Evolutionary conservation across 164 flowering plant genomes (phyloP).

Genomic region (Annona squamosa): DNA sequence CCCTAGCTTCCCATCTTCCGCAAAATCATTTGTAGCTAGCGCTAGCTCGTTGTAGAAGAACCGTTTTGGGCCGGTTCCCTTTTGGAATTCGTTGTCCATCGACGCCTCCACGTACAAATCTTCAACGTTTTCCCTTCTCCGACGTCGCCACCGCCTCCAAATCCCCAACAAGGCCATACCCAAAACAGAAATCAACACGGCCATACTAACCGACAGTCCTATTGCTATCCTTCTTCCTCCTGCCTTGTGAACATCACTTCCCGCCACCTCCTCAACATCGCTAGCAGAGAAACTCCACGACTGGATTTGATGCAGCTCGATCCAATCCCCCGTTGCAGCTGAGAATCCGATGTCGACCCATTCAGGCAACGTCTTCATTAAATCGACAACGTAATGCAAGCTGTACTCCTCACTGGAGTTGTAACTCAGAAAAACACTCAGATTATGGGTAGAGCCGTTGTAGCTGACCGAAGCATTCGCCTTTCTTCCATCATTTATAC

Average conservation of each 20-base stretch:
- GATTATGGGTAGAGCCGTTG: conserved; percentile 20
- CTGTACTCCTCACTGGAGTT: conserved; percentile 5
- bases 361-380: conserved; percentile 22
- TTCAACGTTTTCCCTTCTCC: background rate
- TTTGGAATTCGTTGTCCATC: conserved; percentile 19
- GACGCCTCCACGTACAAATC: conserved; percentile 8
- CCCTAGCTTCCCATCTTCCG: conserved; percentile 25
- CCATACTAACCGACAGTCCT: background rate
- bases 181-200: background rate
- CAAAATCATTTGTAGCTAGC: conserved; percentile 20
- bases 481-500: conserved; percentile 7
- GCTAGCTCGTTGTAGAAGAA: conserved; percentile 21
- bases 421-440: conserved; percentile 9
- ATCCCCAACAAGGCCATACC: background rate
- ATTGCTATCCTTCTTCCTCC: conserved; percentile 2
- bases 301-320: conserved; percentile 17
- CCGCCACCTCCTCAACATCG: background rate
- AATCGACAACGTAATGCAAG: conserved; percentile 15
- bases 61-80: conserved; percentile 23
- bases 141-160: background rate
- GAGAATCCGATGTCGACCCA: conserved; percentile 22
- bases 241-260: background rate
- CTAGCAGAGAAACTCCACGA: conserved; percentile 19
- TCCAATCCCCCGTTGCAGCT: conserved; percentile 18
- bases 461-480: conserved; percentile 28